Percentiles rank a stretch among this genome's conserved stretches.
phyloP scores from a whole-genome alignment of 192 early-diverging fungal genomes.

The Backusella westeae region DNA sequence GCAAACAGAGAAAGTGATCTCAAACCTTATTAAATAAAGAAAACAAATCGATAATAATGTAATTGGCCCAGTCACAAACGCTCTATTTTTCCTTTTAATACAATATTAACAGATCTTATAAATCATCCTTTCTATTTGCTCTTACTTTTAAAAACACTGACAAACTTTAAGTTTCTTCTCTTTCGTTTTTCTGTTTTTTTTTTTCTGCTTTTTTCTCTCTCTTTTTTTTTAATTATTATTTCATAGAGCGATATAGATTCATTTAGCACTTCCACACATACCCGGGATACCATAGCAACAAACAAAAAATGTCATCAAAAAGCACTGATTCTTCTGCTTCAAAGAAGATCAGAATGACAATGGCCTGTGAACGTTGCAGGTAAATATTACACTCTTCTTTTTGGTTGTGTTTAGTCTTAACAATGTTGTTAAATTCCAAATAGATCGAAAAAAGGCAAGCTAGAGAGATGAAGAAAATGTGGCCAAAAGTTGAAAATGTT shows the following conservation, averaged over 20 bases:
- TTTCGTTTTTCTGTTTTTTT: background rate
- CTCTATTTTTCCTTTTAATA: background rate
- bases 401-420: too few relatives aligned
- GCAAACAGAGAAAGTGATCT: background rate
- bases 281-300: background rate
- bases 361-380: conserved; percentile 43
- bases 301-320: background rate
- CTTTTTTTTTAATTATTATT: background rate
- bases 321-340: conserved; percentile 15
- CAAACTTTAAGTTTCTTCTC: background rate
- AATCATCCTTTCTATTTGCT: background rate
- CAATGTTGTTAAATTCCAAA: background rate
- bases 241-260: background rate
- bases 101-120: background rate
- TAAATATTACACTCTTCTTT: background rate
- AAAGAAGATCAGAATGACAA: conserved; percentile 40
- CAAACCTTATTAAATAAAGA: background rate
- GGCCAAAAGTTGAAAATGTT: background rate
- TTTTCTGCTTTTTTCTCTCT: background rate
- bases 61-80: background rate
- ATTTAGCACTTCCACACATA: background rate
- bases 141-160: background rate
- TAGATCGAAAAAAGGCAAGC: conserved; percentile 33
- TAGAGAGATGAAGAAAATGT: background rate
- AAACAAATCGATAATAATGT: background rate